Evolutionary conservation across 2,329 filamentous ascomycete genomes (phyloP).

Genomic region (Beauveria caledonica): DNA sequence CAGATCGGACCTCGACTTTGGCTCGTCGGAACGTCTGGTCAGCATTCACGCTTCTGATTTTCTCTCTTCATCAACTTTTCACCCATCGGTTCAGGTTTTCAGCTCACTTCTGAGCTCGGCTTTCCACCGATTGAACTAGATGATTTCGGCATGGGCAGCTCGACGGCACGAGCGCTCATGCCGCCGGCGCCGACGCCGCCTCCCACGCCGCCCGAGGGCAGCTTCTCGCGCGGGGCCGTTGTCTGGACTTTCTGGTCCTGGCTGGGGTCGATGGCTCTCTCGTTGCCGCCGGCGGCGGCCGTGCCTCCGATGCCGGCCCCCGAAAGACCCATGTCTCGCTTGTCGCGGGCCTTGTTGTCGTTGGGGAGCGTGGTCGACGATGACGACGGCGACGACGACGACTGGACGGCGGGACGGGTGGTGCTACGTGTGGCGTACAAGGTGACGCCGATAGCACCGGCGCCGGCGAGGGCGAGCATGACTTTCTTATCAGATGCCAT

Average conservation of each 20-base stretch:
- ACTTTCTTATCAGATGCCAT: neutral
- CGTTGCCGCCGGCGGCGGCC: neutral
- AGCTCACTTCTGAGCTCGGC: neutral
- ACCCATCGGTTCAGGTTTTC: no score
- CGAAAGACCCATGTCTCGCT: neutral
- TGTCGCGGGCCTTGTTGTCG: slow-evolving; percentile 1
- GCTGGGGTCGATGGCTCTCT: slow-evolving; percentile 5
- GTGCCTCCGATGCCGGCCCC: neutral
- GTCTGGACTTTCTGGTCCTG: slow-evolving; percentile 16
- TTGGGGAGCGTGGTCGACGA: neutral
- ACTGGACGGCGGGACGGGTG: neutral
- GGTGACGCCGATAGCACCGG: neutral
- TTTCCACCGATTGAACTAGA: neutral
- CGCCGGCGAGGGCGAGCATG: neutral
- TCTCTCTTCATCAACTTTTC: neutral
- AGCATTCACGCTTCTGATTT: neutral
- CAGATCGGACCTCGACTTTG: neutral
- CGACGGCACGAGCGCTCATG: slow-evolving; percentile 20
- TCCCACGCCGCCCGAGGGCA: slow-evolving; percentile 26
- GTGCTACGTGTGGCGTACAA: neutral
- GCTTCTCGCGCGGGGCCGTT: slow-evolving; percentile 21
- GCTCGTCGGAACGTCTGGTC: neutral
- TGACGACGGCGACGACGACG: no score
- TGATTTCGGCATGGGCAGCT: slow-evolving; percentile 12
- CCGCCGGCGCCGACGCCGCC: slow-evolving; percentile 24